phyloP scores from a whole-genome alignment of 345 rosid species.

The Balakata baccata region DNA sequence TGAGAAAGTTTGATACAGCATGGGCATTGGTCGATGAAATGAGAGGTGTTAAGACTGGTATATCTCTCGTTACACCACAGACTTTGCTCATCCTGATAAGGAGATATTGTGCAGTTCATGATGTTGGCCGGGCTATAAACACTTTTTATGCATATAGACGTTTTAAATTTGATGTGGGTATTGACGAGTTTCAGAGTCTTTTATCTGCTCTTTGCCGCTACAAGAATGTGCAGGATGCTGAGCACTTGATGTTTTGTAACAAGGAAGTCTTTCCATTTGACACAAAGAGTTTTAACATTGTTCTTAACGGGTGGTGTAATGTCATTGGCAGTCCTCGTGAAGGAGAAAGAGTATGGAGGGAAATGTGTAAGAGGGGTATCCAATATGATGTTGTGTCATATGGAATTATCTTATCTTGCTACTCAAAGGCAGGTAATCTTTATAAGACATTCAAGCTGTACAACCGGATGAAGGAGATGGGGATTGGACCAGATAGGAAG shows the following conservation, averaged over 20 bases:
- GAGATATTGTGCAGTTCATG: conserved; percentile 75
- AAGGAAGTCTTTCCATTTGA: conserved; percentile 57
- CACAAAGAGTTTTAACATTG: conserved; percentile 73
- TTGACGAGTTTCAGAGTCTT: conserved; percentile 82
- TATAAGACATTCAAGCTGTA: conserved; percentile 68
- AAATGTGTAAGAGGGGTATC: conserved; percentile 68
- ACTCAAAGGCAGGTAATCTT: conserved; percentile 67
- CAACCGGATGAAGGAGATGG: conserved; percentile 49
- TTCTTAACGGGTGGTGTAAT: conserved; percentile 90
- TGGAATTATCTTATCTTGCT: conserved; percentile 67
- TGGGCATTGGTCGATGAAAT: conserved; percentile 86
- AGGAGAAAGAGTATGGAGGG: conserved; percentile 80
- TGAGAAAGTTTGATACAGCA: conserved; percentile 89
- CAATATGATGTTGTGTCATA: conserved; percentile 69
- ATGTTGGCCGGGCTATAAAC: conserved; percentile 76
- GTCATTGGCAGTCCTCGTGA: conserved; percentile 67
- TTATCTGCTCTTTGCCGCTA: conserved; percentile 91
- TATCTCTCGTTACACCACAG: conserved; percentile 64
- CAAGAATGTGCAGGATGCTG: conserved; percentile 90
- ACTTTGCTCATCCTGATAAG: conserved; percentile 86
- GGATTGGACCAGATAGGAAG: conserved; percentile 77
- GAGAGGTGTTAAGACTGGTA: conserved; percentile 47
- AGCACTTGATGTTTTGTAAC: conserved; percentile 80
- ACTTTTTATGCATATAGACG: conserved; percentile 69
- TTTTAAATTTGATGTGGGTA: conserved; percentile 55